These are phyloP conservation scores for Dacryopinax spathularia DNA, from an alignment of 768 basidiomycete genomes.

Conservation along the genomic window DNA sequence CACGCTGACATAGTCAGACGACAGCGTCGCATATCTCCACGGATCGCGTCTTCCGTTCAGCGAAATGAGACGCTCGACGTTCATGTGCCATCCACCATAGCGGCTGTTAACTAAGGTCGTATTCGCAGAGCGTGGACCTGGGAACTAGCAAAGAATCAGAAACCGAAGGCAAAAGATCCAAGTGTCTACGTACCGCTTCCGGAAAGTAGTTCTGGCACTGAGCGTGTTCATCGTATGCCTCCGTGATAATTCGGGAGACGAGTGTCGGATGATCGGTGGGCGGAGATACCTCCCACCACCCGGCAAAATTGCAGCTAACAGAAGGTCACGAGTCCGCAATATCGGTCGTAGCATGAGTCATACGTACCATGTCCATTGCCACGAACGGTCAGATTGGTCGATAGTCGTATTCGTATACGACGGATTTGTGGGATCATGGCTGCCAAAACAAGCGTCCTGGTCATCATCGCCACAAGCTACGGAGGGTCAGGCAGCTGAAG, in stretches of 20 bases:
- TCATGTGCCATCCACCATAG: slow-evolving; percentile 52
- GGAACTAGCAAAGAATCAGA: slow-evolving; percentile 58
- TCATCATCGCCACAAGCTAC: not conserved
- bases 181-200: not conserved
- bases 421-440: not conserved
- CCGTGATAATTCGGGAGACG: slow-evolving; percentile 42
- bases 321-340: not conserved
- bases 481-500: not conserved
- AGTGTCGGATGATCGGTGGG: slow-evolving; percentile 15
- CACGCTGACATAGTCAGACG: slow-evolving; percentile 36
- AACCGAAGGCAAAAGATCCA: not conserved
- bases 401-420: not conserved
- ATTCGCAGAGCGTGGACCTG: slow-evolving; percentile 30
- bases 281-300: not conserved
- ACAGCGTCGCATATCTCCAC: slow-evolving; percentile 56
- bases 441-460: not conserved
- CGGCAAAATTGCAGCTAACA: not conserved
- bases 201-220: slow-evolving; percentile 12
- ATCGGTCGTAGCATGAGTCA: not conserved
- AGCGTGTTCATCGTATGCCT: slow-evolving; percentile 38
- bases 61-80: slow-evolving; percentile 47
- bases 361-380: not conserved
- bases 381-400: not conserved
- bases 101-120: slow-evolving; percentile 31
- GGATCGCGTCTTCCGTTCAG: slow-evolving; percentile 59